Evolutionary conservation across 2,329 filamentous ascomycete species (phyloP).

Genomic region (Cladosporium phlei): DNA sequence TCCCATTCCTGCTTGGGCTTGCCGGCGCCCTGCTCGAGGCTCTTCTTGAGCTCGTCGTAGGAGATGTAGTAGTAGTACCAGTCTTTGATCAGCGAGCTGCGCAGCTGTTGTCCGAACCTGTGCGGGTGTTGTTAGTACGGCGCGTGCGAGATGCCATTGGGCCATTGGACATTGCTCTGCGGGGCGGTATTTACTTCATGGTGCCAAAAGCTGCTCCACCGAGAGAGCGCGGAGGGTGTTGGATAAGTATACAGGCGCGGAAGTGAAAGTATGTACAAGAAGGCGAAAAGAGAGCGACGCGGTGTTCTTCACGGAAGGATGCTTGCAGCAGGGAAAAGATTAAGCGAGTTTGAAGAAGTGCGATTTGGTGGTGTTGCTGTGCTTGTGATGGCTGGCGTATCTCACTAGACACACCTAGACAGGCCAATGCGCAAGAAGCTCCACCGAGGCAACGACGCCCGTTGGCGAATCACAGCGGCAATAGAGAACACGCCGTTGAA

Average conservation of each 20-base stretch:
- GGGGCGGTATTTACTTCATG: conserved; percentile 13
- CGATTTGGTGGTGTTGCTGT: conserved; percentile 4
- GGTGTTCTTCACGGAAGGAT: neutral
- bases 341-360: conserved; percentile 12
- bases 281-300: neutral
- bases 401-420: neutral
- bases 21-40: conserved; percentile 54
- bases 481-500: neutral
- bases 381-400: conserved; percentile 9
- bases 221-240: neutral
- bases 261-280: neutral
- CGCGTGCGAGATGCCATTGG: conserved; percentile 2
- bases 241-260: neutral
- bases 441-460: neutral
- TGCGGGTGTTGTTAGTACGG: conserved; percentile 3
- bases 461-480: neutral
- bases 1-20: conserved; percentile 63
- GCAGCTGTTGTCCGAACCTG: conserved; percentile 93
- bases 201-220: conserved; percentile 8
- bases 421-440: conserved; percentile 2
- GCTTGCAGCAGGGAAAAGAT: neutral
- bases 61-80: conserved; percentile 98
- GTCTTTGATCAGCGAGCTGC: conserved; percentile 91
- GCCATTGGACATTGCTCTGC: conserved; percentile 11
- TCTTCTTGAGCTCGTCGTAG: conserved; percentile 87